phyloP scores from a whole-genome alignment of 208 protist species.

The Crithidia expoeki region DNA sequence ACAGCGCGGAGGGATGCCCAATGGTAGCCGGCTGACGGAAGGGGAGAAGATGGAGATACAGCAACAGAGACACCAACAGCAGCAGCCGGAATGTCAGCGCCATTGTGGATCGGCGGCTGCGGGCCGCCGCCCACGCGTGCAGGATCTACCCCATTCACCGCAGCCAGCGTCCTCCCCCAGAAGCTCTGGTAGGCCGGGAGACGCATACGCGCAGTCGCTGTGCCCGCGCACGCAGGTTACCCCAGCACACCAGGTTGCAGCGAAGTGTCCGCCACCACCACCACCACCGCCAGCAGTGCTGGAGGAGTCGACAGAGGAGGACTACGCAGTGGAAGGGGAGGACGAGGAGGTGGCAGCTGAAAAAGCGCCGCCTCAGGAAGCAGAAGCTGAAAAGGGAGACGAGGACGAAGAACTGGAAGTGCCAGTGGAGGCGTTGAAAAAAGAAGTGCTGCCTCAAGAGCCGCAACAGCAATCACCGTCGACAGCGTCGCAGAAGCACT shows the following conservation, averaged over 20 bases:
- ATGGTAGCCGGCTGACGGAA: neutral
- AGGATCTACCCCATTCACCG: too few relatives aligned
- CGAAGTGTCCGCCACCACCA: neutral
- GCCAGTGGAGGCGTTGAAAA: neutral
- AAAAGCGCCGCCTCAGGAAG: neutral
- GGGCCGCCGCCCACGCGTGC: neutral
- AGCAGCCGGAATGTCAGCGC: neutral
- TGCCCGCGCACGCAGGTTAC: slow-evolving; percentile 1
- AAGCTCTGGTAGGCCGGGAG: neutral
- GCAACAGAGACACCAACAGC: neutral
- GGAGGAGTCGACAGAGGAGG: neutral
- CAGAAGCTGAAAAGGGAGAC: neutral
- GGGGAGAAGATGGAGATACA: neutral
- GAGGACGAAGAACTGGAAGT: neutral
- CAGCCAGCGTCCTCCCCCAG: neutral
- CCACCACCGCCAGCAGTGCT: neutral
- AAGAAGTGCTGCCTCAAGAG: neutral
- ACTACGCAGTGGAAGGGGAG: neutral
- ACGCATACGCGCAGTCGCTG: neutral
- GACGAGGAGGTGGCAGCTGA: neutral
- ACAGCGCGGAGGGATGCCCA: neutral
- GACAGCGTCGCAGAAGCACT: neutral
- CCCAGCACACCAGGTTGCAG: neutral
- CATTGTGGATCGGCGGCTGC: neutral
- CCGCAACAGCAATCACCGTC: neutral